Percentiles rank a stretch among this genome's conserved stretches.
These are phyloP conservation scores for Pholiota conissans DNA, from an alignment of 768 basidiomycete genomes.

Conservation along the genomic window DNA sequence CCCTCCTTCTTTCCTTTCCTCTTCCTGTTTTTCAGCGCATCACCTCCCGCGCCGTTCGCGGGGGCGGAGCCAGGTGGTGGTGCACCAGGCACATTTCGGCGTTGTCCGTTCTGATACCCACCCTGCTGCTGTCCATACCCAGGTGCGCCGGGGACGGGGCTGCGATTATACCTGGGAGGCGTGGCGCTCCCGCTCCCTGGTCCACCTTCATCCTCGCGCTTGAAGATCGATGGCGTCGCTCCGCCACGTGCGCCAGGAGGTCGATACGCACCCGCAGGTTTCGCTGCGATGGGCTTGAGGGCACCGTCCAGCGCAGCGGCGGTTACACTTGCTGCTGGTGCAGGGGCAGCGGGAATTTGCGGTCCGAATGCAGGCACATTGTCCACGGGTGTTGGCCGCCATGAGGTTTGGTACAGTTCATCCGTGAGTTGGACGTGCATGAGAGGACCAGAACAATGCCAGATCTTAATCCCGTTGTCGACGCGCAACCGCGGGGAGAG, in stretches of 20 bases:
- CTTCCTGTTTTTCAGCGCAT: conserved; percentile 55
- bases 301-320: conserved; percentile 36
- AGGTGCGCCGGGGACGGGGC: conserved; percentile 53
- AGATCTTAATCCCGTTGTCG: conserved; percentile 96
- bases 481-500: conserved; percentile 94
- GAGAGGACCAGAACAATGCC: conserved; percentile 90
- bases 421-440: conserved; percentile 80
- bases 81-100: conserved; percentile 78
- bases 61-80: conserved; percentile 14
- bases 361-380: conserved; percentile 66
- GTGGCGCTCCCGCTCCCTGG: conserved; percentile 59
- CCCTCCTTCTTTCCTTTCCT: conserved; percentile 48
- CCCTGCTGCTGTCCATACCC: conserved; percentile 34
- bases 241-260: conserved; percentile 92
- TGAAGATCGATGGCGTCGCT: conserved; percentile 85
- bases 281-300: conserved; percentile 56
- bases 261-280: conserved; percentile 85
- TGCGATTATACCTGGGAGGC: conserved; percentile 63
- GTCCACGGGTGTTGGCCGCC: conserved; percentile 76
- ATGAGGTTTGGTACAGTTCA: conserved; percentile 87
- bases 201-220: conserved; percentile 89
- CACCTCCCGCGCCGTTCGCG: conserved; percentile 19
- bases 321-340: conserved; percentile 58
- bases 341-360: conserved; percentile 66
- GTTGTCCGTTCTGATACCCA: conserved; percentile 21